These are phyloP conservation scores for Cutaneotrichosporon sp. DNA, from an alignment of 1,284 basidiomycete species.

Conservation along the genomic window DNA sequence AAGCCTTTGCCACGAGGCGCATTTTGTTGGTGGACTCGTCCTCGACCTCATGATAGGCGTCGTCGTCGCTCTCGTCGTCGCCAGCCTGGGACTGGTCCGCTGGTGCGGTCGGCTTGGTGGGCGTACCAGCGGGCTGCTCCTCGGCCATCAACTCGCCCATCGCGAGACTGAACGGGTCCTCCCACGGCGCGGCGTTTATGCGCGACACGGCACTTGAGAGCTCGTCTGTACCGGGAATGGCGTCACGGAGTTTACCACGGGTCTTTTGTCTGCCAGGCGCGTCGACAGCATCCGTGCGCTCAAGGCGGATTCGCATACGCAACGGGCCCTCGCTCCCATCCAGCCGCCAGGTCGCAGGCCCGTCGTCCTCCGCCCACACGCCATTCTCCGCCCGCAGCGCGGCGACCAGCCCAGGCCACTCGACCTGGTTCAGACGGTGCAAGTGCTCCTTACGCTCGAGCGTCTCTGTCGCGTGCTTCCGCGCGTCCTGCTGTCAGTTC, in stretches of 20 bases:
- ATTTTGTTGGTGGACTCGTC: conserved; percentile 67
- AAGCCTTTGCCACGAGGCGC: conserved; percentile 54
- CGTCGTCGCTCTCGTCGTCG: conserved; percentile 23
- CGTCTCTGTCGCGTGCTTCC: conserved; percentile 44
- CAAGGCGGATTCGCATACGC: conserved; percentile 59
- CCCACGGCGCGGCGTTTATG: conserved; percentile 72
- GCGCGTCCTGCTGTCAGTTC: conserved; percentile 33
- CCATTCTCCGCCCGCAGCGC: conserved; percentile 63
- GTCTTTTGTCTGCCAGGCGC: conserved; percentile 15
- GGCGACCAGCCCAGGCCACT: conserved; percentile 50
- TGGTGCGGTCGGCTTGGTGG: conserved; percentile 4
- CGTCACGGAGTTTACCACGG: conserved; percentile 54
- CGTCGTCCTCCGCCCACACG: conserved; percentile 65
- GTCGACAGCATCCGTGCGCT: conserved; percentile 32
- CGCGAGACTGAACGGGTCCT: conserved; percentile 71
- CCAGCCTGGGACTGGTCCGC: background rate
- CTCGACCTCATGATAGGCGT: conserved; percentile 39
- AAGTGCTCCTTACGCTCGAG: conserved; percentile 51
- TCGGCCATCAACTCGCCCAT: conserved; percentile 63
- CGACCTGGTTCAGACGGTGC: conserved; percentile 43
- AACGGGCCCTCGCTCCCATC: conserved; percentile 88
- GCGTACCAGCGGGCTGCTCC: conserved; percentile 55
- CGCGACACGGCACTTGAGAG: conserved; percentile 63
- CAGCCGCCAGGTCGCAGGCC: conserved; percentile 64
- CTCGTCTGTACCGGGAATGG: conserved; percentile 61